Evolutionary conservation across 306 rosid genomes (phyloP).

Genomic region (Cajanus cajan): DNA sequence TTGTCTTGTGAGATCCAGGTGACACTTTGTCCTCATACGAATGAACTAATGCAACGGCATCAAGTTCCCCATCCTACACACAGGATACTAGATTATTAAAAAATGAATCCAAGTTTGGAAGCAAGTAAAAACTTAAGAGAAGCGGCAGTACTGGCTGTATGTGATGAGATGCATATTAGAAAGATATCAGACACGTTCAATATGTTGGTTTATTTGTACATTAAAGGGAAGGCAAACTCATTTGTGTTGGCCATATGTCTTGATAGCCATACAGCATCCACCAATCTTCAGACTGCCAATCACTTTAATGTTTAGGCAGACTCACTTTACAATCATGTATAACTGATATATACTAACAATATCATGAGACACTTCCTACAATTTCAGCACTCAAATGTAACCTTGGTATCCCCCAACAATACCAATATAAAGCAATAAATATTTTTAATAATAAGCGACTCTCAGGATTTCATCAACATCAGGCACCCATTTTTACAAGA

Average conservation of each 20-base stretch:
- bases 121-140: constrained; percentile 7
- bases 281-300: too few species aligned
- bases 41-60: constrained; percentile 73
- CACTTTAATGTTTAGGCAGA: too few species aligned
- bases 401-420: neutral
- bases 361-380: neutral
- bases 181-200: neutral
- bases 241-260: constrained; percentile 88
- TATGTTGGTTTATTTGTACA: neutral
- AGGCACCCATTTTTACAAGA: neutral
- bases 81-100: constrained; percentile 21
- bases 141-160: neutral
- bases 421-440: neutral
- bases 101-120: constrained; percentile 24
- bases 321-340: neutral
- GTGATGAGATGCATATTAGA: neutral
- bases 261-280: constrained; percentile 60
- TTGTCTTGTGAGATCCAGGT: constrained; percentile 83
- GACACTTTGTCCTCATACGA: constrained; percentile 76
- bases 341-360: neutral
- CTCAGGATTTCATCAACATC: neutral
- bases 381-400: neutral
- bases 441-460: neutral
- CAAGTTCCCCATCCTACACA: constrained; percentile 79
- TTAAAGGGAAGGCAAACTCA: neutral